phyloP scores from a whole-genome alignment of 2,329 filamentous ascomycete species.

The Blumeria hordei region DNA sequence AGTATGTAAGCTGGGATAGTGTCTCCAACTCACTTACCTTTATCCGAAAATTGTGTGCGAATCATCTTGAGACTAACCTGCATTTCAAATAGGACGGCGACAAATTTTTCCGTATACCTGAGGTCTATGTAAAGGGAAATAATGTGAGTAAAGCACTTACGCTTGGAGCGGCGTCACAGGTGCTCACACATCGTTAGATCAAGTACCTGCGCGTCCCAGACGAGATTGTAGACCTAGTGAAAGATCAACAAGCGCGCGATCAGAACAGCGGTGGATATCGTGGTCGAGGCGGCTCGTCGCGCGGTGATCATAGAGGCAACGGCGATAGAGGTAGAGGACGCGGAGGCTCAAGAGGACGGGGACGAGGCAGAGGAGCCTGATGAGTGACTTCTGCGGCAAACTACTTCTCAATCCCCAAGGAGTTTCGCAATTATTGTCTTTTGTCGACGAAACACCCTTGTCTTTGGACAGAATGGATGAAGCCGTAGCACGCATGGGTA shows the following conservation, averaged over 20 bases:
- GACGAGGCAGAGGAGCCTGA: constrained; percentile 10
- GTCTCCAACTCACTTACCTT: not conserved
- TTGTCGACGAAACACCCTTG: too few relatives aligned
- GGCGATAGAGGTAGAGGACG: constrained; percentile 18
- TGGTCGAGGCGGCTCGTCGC: constrained; percentile 34
- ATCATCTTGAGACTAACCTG: not conserved
- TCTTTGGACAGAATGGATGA: too few relatives aligned
- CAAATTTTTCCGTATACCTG: constrained; percentile 73
- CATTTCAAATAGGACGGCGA: constrained; percentile 48
- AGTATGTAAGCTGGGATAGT: constrained; percentile 18
- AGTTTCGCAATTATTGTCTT: too few relatives aligned
- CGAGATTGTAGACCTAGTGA: constrained; percentile 84
- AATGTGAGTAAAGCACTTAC: constrained; percentile 34
- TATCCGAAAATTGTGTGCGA: not conserved
- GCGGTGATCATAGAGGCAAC: constrained; percentile 30
- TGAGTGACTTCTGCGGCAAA: too few relatives aligned
- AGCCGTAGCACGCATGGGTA: too few relatives aligned
- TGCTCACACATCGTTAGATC: constrained; percentile 28
- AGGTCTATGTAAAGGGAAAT: constrained; percentile 92
- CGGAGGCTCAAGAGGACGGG: constrained; percentile 10
- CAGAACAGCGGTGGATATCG: constrained; percentile 25
- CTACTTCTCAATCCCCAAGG: too few relatives aligned
- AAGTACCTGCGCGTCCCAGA: constrained; percentile 94
- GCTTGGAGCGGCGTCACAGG: not conserved
- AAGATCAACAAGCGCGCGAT: constrained; percentile 45